Evolutionary conservation across 106 monocot genomes (phyloP), one percentile per base, ranked within the genome.

Genomic region (Hemerocallis citrina): DNA sequence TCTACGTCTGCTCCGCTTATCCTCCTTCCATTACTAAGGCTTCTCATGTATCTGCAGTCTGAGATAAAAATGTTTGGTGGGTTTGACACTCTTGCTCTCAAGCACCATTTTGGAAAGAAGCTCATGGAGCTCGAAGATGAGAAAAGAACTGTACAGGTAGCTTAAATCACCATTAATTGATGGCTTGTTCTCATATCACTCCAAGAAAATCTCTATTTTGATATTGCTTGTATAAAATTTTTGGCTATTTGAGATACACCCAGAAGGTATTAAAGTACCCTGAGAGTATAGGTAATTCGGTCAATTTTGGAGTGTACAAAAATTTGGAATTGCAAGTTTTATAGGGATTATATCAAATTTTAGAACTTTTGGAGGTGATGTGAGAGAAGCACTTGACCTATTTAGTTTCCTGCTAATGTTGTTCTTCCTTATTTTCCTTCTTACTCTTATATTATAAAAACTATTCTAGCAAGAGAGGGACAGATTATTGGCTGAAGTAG

Each of bases 71-170:
- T 82, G 68, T 84, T 89, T 69, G 82, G 79, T 62, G 84, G 79
- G 8, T 47, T 78, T 52, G 85, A 88, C 41, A 87, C 86, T 7
- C 15, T 77, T 72, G 78, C 91, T 65, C 79, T 91, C 12, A 98
- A 91, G 59, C 96, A 98, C 14, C 90, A 98, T 79, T 92, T 91
- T 60, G 84, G 91, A 55, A 98, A 87, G 81, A 98, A 88, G 54
- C 76, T 98, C 34, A 76, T 91, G 86, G 87, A 98, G 67, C 91
- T 98, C 70, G 96, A 98, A 73, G 84, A 91, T 54, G 91, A 98
- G 66, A 98, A 98, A 70, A 74, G 65, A 64, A 32, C 57, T 47
- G 87, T 92, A 32, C 91, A 98, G 87, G 96, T 91, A 28, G 57
- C 17, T 65, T 25, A 56, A 38, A 60, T 20, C 48, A 34, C 34